Conservation (phyloP, 257 asterid species). For the Fraxinus quadrangulata region DNA sequence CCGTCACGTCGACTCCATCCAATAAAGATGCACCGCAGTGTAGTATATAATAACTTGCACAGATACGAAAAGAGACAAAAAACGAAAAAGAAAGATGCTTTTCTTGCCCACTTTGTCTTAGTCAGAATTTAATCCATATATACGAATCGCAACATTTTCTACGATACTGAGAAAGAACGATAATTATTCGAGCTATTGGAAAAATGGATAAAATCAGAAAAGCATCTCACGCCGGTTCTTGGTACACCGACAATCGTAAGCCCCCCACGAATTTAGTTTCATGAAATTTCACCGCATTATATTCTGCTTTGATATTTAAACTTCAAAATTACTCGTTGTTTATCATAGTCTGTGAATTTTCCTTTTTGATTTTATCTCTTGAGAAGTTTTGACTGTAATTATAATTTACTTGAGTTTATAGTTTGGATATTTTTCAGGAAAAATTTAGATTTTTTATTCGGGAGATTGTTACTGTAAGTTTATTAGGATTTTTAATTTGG, state of each 20-base stretch:
- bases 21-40: no score
- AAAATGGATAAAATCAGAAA: slow-evolving; percentile 74
- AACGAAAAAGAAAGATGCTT: neutral
- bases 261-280: slow-evolving; percentile 22
- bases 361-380: neutral
- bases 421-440: slow-evolving; percentile 1
- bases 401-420: neutral
- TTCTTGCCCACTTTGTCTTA: neutral
- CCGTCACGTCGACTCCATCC: no score
- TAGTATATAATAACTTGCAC: neutral
- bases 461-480: neutral
- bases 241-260: slow-evolving; percentile 96
- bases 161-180: neutral
- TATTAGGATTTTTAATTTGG: neutral
- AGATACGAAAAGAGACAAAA: neutral
- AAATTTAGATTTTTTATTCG: neutral
- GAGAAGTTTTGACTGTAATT: neutral
- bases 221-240: slow-evolving; percentile 98
- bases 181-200: slow-evolving; percentile 21
- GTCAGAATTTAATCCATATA: neutral
- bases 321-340: neutral
- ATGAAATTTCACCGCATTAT: neutral
- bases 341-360: neutral
- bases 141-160: neutral
- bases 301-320: neutral